These are phyloP conservation scores for Hydrangea macrophylla DNA, from an alignment of 148 eudicot species.

Conservation along the genomic window DNA sequence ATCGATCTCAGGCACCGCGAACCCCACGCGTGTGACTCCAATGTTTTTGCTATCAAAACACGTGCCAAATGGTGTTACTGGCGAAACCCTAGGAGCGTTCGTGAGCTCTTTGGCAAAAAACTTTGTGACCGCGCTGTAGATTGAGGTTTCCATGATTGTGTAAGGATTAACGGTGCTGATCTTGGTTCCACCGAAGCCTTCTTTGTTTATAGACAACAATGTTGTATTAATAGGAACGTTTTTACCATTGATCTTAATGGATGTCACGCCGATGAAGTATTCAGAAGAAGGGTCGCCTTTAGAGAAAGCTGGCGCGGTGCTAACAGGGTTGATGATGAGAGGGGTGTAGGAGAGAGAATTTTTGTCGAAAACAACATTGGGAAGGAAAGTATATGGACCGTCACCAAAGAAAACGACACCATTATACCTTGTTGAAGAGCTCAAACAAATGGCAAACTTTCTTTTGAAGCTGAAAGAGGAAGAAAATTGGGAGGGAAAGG, in stretches of 20 bases:
- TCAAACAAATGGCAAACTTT: slow-evolving; percentile 40
- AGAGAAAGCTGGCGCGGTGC: slow-evolving; percentile 20
- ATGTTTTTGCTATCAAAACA: slow-evolving; percentile 35
- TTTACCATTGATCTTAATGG: slow-evolving; percentile 22
- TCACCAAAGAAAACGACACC: slow-evolving; percentile 50
- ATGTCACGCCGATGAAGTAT: slow-evolving; percentile 34
- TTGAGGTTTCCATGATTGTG: slow-evolving; percentile 32
- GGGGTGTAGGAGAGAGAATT: slow-evolving; percentile 25
- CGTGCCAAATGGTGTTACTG: slow-evolving; percentile 32
- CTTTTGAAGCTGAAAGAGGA: slow-evolving; percentile 17
- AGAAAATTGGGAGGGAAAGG: slow-evolving; percentile 16
- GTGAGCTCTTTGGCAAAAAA: slow-evolving; percentile 26
- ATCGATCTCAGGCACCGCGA: slow-evolving; percentile 29
- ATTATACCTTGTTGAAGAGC: slow-evolving; percentile 17
- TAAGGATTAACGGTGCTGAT: slow-evolving; percentile 13
- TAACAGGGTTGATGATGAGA: slow-evolving; percentile 33
- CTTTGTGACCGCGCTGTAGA: slow-evolving; percentile 25
- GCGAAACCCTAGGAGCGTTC: slow-evolving; percentile 21
- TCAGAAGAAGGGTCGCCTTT: slow-evolving; percentile 26
- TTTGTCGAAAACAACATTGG: slow-evolving; percentile 19
- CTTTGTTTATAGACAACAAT: not conserved
- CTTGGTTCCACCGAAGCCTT: not conserved
- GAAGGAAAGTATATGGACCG: slow-evolving; percentile 39
- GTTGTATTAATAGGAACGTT: slow-evolving; percentile 13
- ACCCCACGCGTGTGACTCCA: slow-evolving; percentile 17